Evolutionary conservation across 2,329 filamentous ascomycete genomes (phyloP).

Genomic region (Aspergillus sp.): DNA sequence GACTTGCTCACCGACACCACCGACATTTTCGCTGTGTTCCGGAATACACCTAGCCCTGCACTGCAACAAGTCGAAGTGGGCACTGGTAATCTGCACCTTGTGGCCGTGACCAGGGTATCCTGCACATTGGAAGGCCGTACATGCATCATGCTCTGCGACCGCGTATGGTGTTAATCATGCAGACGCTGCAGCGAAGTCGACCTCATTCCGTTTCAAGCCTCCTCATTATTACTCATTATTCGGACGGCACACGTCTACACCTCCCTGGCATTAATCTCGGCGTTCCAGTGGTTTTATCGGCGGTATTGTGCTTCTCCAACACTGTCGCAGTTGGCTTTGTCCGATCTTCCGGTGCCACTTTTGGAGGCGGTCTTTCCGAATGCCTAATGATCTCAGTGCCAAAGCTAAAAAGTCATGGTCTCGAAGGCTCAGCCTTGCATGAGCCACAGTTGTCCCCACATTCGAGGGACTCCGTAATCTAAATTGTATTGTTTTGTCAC

Average conservation of each 20-base stretch:
- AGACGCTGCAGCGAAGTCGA: neutral
- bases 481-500: constrained; percentile 4
- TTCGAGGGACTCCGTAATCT: neutral
- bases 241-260: neutral
- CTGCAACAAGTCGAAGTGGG: neutral
- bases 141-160: constrained; percentile 6
- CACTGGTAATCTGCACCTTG: constrained; percentile 8
- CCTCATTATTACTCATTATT: neutral
- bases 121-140: constrained; percentile 3
- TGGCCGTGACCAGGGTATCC: constrained; percentile 2
- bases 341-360: too few relatives aligned
- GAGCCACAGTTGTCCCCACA: constrained; percentile 19
- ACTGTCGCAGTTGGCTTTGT: neutral
- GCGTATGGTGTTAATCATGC: neutral
- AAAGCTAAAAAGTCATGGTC: neutral
- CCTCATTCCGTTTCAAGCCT: neutral
- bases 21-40: neutral
- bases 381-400: too few relatives aligned
- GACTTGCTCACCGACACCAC: constrained; percentile 20
- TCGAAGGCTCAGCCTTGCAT: constrained; percentile 19
- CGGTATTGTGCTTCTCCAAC: neutral
- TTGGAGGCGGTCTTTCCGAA: too few relatives aligned
- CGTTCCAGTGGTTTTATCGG: neutral
- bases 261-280: neutral
- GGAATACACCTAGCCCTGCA: constrained; percentile 14